Conservation (phyloP, 2,329 filamentous ascomycete genomes). For the Monilinia aucupariae region DNA sequence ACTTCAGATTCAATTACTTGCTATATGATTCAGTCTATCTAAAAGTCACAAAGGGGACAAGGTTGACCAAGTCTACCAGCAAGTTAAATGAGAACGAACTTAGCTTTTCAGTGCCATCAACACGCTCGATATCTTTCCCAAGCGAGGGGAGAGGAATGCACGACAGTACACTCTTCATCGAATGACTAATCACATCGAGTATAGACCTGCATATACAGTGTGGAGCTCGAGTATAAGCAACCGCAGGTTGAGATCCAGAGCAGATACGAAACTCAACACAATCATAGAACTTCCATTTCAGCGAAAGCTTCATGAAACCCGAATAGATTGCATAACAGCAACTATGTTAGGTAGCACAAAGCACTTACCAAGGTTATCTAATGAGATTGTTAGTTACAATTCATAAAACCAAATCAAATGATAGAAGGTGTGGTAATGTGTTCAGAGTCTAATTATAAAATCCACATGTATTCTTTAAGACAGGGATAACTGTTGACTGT, state of each 20-base stretch:
- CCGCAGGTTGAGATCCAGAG: not conserved
- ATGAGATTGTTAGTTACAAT: not conserved
- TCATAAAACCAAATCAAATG: slow-evolving; percentile 2
- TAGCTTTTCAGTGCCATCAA: not conserved
- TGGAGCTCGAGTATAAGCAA: not conserved
- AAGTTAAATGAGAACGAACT: slow-evolving; percentile 8
- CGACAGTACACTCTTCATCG: not conserved
- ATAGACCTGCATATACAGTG: not conserved
- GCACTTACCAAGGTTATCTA: slow-evolving; percentile 5
- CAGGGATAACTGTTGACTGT: slow-evolving; percentile 20
- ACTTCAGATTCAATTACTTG: not conserved
- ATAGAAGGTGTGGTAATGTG: not conserved
- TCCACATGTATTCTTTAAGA: slow-evolving; percentile 18
- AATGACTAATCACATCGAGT: not conserved
- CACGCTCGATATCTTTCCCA: not conserved
- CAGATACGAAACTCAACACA: not conserved
- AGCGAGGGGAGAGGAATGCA: not conserved
- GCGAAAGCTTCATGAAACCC: not conserved
- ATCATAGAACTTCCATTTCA: not conserved
- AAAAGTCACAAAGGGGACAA: not conserved
- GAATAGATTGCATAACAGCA: not conserved
- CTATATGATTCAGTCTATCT: not conserved
- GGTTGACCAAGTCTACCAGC: not conserved
- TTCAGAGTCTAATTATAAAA: slow-evolving; percentile 20
- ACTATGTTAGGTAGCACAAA: not conserved